Conservation (phyloP, 2,329 filamentous ascomycete genomes). For the Hyphodiscus sp. region DNA sequence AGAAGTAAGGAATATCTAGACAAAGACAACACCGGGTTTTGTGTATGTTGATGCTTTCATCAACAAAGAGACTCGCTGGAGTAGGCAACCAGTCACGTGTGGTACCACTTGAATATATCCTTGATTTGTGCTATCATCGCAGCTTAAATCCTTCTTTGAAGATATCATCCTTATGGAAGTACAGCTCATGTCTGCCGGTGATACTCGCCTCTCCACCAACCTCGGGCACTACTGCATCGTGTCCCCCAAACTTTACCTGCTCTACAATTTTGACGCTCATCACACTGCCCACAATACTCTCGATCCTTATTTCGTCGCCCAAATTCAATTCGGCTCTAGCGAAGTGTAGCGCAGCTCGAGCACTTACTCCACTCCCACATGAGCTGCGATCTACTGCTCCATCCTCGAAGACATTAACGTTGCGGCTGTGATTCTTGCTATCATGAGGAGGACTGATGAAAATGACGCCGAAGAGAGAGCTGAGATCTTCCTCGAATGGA, state of each 20-base stretch:
- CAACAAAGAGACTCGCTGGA: no score
- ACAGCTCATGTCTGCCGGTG: not conserved
- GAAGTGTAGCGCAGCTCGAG: constrained; percentile 1
- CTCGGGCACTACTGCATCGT: not conserved
- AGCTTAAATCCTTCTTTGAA: not conserved
- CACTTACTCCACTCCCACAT: constrained; percentile 1
- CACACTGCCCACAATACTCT: constrained; percentile 3
- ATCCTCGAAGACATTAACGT: constrained; percentile 1
- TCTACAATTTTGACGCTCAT: not conserved
- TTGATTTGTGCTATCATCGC: not conserved
- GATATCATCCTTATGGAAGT: not conserved
- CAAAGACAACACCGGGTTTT: no score
- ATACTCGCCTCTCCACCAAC: not conserved
- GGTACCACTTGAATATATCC: not conserved
- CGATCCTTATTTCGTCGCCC: not conserved
- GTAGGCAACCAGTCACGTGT: no score
- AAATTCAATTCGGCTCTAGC: not conserved
- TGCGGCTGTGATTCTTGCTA: not conserved
- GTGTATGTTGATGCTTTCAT: no score
- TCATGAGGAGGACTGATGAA: not conserved
- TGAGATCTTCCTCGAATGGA: not conserved
- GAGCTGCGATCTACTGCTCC: constrained; percentile 2
- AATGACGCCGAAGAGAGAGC: not conserved
- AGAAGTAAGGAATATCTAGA: no score
- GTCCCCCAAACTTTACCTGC: constrained; percentile 1